Evolutionary conservation across 345 rosid genomes (phyloP), one percentile per base, ranked within the genome.

Genomic region (Anacardium occidentale): DNA sequence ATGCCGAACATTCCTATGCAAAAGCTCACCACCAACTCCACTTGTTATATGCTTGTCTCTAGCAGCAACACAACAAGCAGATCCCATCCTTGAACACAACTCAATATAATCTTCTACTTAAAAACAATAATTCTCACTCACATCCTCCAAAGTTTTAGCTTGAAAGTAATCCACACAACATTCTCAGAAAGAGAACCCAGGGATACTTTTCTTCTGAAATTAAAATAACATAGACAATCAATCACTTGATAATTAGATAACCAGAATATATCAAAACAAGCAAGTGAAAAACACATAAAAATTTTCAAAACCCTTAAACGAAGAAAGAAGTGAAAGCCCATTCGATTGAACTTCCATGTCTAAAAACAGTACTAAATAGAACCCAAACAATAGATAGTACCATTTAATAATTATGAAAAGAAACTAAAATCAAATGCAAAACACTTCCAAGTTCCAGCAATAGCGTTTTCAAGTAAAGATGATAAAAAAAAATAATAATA

Each of bases 51-150:
- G 87, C 83, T 87, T 93, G 70, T 96, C 99, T 76, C 95, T 83
- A 78, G 93, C 94, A 81, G 99, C 94, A 71, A 96, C 91, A 82
- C 99, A 96, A 73, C 98, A 96, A 70, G 94, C 93, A 74, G 91
- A 85, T 62, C 99, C 99, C 99, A 96, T 95, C 64, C 66, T 83
- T 74, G 25, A 71, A 75, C 65, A 70, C 77, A 78, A 69, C 5
- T 54, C 2, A 66, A 73, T 53, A 24, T 70, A 76, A 69, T 13
- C 66, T 71, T 77, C 74, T 29, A 62, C 53, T 51, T 34, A 17
- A 17, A 76, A 7, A 57, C 78, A 17, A 53, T 58, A 76, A 64
- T 29, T 62, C 71, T 20, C 75, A 70, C 55, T 78, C 79, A 76
- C 84, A 77, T 75, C 24, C 21, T 70, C 76, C 57, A 48, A 53